These are phyloP conservation scores for Rhododendron ovatum DNA, from an alignment of 148 eudicot species.

Conservation along the genomic window DNA sequence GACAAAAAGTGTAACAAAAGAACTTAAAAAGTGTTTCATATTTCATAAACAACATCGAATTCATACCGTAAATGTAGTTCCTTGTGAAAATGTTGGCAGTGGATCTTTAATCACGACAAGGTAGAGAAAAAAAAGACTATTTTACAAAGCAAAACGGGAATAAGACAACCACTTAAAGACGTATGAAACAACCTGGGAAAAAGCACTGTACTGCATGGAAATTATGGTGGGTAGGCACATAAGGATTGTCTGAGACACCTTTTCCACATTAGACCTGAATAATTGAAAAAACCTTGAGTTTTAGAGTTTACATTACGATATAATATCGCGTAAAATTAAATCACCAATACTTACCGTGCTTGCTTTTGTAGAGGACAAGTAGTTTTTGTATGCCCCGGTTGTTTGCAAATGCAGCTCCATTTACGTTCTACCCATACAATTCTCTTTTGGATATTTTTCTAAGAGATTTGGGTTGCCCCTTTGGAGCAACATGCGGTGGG, in stretches of 20 bases:
- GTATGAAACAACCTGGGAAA: neutral
- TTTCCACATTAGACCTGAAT: neutral
- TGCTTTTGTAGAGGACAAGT: neutral
- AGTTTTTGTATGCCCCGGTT: neutral
- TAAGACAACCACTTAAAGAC: neutral
- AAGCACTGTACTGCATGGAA: neutral
- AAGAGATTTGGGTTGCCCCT: neutral
- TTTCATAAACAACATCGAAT: neutral
- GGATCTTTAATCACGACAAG: neutral
- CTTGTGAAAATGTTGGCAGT: neutral
- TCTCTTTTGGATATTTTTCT: neutral
- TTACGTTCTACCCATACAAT: neutral
- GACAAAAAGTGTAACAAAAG: neutral
- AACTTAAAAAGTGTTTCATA: neutral
- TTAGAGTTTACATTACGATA: too few species aligned
- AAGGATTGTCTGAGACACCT: neutral
- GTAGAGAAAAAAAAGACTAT: neutral
- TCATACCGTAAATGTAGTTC: neutral
- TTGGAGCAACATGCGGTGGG: neutral
- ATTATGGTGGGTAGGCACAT: neutral
- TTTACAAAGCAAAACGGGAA: neutral
- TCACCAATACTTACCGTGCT: too few species aligned
- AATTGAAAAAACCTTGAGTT: neutral
- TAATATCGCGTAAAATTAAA: too few species aligned
- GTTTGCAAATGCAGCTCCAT: neutral